Percentiles rank a stretch among this genome's conserved stretches.
Evolutionary conservation across 129 eudicot genomes (phyloP).

Genomic region (Lactuca sativa): DNA sequence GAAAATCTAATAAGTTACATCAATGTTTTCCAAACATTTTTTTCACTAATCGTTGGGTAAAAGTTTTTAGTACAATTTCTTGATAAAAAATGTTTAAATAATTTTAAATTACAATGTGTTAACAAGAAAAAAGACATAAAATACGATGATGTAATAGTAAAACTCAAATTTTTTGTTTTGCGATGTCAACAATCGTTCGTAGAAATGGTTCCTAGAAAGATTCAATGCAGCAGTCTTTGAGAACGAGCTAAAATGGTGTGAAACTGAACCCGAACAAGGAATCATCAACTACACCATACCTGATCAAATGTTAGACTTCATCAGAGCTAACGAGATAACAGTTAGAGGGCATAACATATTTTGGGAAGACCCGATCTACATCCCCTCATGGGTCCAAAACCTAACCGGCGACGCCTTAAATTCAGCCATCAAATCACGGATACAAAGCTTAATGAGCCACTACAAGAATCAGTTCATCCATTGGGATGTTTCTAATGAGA

Average conservation of each 20-base stretch:
- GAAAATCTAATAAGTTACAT: not conserved
- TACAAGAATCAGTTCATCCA: conserved; percentile 60
- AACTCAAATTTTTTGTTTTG: not conserved
- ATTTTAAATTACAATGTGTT: too few relatives aligned
- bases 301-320: conserved; percentile 56
- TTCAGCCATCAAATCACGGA: conserved; percentile 42
- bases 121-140: too few relatives aligned
- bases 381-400: conserved; percentile 58
- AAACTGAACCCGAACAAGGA: conserved; percentile 51
- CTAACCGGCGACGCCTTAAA: conserved; percentile 37
- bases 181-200: not conserved
- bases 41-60: not conserved
- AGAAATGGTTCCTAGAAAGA: conserved; percentile 37
- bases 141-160: too few relatives aligned
- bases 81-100: too few relatives aligned
- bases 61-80: too few relatives aligned
- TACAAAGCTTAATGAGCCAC: conserved; percentile 46
- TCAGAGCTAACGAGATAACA: conserved; percentile 41
- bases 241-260: conserved; percentile 68
- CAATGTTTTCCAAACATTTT: not conserved
- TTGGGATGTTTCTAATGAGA: conserved; percentile 73
- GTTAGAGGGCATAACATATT: conserved; percentile 66
- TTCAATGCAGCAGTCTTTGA: conserved; percentile 71
- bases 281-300: conserved; percentile 46
- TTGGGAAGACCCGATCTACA: conserved; percentile 57